Evolutionary conservation across 345 rosid genomes (phyloP), one percentile per base, ranked within the genome.

Genomic region (Durio zibethinus): DNA sequence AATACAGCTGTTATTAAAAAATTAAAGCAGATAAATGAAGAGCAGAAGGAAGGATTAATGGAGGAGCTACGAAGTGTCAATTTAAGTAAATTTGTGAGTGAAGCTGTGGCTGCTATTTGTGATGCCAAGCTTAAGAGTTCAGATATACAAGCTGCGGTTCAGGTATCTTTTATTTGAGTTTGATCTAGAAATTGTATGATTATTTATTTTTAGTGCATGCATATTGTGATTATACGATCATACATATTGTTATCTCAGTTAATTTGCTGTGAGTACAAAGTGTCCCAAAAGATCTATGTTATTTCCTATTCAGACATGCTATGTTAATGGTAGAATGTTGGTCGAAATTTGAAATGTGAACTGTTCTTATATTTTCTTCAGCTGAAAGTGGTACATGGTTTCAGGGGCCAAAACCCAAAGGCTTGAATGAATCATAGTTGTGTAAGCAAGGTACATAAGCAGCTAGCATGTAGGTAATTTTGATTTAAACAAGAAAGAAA

Each of bases 1-100:
- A 94, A 94, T 72, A 97, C 99, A 29, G 91, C 98, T n/a, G 92
- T 92, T 69, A 94, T 92, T 59, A 97, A 94, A 82, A 97, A 97
- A 74, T 83, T 97, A 72, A 97, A 89, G 85, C 98, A 90, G 88
- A 91, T 92, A 74, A 97, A 94, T 69, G 99, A 95, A 77, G 99
- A 95, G 84, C 94, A 82, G 85, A 87, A 89, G 77, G 98, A 93
- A 86, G 97, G 93, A 70, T 79, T 96, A 68, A 84, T 92, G 95
- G 99, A 93, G 79, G 99, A 96, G 68, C 79, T 96, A 78, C 85
- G 91, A 53, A 79, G 84, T 84, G 94, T 94, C 25, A 94, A 96
- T 68, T 88, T 94, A 48, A 92, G 98, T 84, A 96, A 93, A 86
- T 93, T 94, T 76, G 99, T 96, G 38, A 93, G 97, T 81, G 98